Conservation (phyloP, 2,329 filamentous ascomycete species). For the Xylariaceae sp. region DNA sequence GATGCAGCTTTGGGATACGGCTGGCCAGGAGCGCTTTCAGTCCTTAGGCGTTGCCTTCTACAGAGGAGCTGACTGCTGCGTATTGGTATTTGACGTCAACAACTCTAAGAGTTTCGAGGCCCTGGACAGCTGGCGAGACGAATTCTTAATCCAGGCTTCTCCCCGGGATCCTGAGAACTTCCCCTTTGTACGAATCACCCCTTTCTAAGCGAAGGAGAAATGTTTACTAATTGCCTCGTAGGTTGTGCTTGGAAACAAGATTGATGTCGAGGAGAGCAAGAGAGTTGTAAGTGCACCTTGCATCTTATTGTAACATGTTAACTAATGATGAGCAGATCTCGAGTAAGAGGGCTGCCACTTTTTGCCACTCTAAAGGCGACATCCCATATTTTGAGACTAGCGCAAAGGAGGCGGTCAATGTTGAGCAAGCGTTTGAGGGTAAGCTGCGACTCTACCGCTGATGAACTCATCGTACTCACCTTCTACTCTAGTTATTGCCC, state of each 20-base stretch:
- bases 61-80: conserved; percentile 95
- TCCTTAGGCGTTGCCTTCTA: conserved; percentile 97
- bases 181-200: conserved; percentile 74
- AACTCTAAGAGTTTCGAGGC: conserved; percentile 99
- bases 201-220: background rate
- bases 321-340: conserved; percentile 65
- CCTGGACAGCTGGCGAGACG: conserved; percentile 96
- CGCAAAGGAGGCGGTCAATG: conserved; percentile 97
- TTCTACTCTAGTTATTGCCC: conserved; percentile 78
- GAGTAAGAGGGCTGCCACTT: conserved; percentile 93
- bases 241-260: conserved; percentile 98
- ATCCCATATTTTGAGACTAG: conserved; percentile 99
- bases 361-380: conserved; percentile 95
- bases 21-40: conserved; percentile 96
- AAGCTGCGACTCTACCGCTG: conserved; percentile 24
- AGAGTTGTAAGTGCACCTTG: conserved; percentile 65
- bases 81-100: conserved; percentile 97
- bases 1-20: conserved; percentile 90
- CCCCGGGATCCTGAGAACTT: conserved; percentile 97
- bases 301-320: background rate
- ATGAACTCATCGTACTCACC: conserved; percentile 3
- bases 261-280: conserved; percentile 97
- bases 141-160: conserved; percentile 96
- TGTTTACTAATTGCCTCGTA: conserved; percentile 39
- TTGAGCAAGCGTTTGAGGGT: conserved; percentile 80